phyloP scores from a whole-genome alignment of 2,329 filamentous ascomycete species.

The Podosphaera xanthii region DNA sequence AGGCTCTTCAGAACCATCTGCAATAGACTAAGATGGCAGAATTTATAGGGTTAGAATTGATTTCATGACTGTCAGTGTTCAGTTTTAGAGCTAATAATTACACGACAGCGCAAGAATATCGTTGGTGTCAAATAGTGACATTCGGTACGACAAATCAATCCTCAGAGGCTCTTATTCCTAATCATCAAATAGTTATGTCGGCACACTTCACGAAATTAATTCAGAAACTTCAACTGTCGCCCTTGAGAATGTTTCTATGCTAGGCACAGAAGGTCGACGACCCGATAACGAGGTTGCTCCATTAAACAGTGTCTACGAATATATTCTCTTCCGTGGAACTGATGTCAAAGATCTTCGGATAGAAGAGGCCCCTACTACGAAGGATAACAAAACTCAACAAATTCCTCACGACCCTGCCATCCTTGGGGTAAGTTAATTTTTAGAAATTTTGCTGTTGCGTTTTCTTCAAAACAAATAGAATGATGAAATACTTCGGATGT shows the following conservation, averaged over 20 bases:
- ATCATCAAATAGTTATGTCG: conserved; percentile 51
- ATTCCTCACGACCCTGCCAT: conserved; percentile 92
- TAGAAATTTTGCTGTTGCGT: background rate
- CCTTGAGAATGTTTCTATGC: conserved; percentile 85
- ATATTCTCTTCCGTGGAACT: conserved; percentile 93
- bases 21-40: conserved; percentile 26
- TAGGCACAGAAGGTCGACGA: conserved; percentile 78
- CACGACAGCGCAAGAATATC: conserved; percentile 62
- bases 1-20: conserved; percentile 1
- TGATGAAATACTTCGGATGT: conserved; percentile 99
- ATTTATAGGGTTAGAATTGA: conserved; percentile 30
- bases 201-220: conserved; percentile 92
- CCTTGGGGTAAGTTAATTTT: conserved; percentile 57
- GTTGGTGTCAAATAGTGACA: conserved; percentile 91
- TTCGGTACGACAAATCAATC: conserved; percentile 41
- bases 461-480: conserved; percentile 10
- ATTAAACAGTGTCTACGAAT: conserved; percentile 82
- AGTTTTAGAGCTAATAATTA: conserved; percentile 8
- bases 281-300: conserved; percentile 63
- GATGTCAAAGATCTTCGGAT: conserved; percentile 97
- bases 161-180: conserved; percentile 2
- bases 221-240: conserved; percentile 92
- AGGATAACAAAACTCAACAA: conserved; percentile 51
- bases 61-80: conserved; percentile 1
- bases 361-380: conserved; percentile 54